Conservation (phyloP, 352 stramenopile genomes). For the Phytophthora ohioensis region DNA sequence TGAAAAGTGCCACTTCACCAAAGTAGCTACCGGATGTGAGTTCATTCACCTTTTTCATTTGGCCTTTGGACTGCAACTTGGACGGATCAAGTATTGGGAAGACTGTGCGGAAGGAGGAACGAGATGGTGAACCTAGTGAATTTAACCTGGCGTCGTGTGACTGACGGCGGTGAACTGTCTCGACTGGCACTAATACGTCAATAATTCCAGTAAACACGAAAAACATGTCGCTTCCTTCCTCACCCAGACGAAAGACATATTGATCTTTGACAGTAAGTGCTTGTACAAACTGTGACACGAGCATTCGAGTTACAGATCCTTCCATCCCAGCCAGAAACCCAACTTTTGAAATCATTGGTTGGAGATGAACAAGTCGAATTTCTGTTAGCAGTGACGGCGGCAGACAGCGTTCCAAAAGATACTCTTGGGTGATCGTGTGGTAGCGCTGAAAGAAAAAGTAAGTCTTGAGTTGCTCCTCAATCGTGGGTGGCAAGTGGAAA, state of each 20-base stretch:
- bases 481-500: slow-evolving; percentile 51
- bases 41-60: slow-evolving; percentile 68
- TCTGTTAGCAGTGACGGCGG: slow-evolving; percentile 64
- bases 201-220: slow-evolving; percentile 66
- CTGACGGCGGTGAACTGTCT: slow-evolving; percentile 38
- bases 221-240: slow-evolving; percentile 67
- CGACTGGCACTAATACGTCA: slow-evolving; percentile 52
- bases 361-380: slow-evolving; percentile 60
- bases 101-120: slow-evolving; percentile 28
- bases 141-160: slow-evolving; percentile 41
- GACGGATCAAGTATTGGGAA: slow-evolving; percentile 32
- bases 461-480: slow-evolving; percentile 68
- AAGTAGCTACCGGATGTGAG: slow-evolving; percentile 62
- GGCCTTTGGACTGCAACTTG: slow-evolving; percentile 32
- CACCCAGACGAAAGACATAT: slow-evolving; percentile 52
- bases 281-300: slow-evolving; percentile 61
- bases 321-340: slow-evolving; percentile 62
- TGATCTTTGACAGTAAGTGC: slow-evolving; percentile 53
- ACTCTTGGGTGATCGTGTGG: slow-evolving; percentile 69
- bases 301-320: slow-evolving; percentile 58
- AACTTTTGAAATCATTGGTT: slow-evolving; percentile 67
- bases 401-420: slow-evolving; percentile 54
- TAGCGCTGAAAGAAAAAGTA: slow-evolving; percentile 75
- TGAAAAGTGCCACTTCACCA: slow-evolving; percentile 62
- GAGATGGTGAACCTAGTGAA: slow-evolving; percentile 20